Evolutionary conservation across 2,329 filamentous ascomycete species (phyloP).

Genomic region (Microcyclosporella mali): DNA sequence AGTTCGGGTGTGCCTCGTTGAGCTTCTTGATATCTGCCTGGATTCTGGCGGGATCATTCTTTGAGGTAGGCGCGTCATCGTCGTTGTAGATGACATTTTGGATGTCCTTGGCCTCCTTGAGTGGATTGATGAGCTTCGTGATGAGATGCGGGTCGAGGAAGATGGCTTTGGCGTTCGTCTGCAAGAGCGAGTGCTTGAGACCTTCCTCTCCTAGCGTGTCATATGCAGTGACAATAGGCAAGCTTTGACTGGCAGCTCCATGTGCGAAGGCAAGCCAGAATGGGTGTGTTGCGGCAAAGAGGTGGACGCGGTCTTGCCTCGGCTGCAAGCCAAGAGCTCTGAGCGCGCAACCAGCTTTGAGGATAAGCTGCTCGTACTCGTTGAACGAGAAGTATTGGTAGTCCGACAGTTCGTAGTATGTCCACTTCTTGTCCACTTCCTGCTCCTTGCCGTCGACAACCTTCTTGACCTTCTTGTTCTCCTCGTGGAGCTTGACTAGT

Average conservation of each 20-base stretch:
- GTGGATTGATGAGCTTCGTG: constrained; percentile 47
- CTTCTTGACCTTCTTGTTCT: constrained; percentile 87
- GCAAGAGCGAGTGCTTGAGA: constrained; percentile 75
- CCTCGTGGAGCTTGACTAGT: constrained; percentile 70
- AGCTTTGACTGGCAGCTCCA: constrained; percentile 69
- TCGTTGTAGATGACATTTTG: constrained; percentile 55
- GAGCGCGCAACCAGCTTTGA: constrained; percentile 66
- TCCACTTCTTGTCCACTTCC: constrained; percentile 86
- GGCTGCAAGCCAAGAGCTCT: constrained; percentile 65
- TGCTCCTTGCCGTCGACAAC: constrained; percentile 71
- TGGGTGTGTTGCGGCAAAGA: constrained; percentile 76
- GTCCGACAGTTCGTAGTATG: constrained; percentile 74
- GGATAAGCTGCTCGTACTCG: constrained; percentile 66
- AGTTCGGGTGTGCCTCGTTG: constrained; percentile 46
- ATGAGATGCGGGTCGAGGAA: constrained; percentile 77
- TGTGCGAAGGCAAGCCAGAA: constrained; percentile 75
- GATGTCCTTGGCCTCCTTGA: constrained; percentile 51
- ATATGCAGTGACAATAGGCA: constrained; percentile 90
- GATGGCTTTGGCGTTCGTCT: constrained; percentile 75
- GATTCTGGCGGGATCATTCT: constrained; percentile 38
- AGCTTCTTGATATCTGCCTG: constrained; percentile 50
- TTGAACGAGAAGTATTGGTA: constrained; percentile 73
- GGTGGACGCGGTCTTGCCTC: constrained; percentile 60
- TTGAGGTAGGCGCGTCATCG: constrained; percentile 34
- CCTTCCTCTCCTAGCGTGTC: constrained; percentile 83